A percentile compares a stretch with the other conserved stretches of the same genome.
These are phyloP conservation scores for Vitellaria paradoxa DNA, from an alignment of 179 eudicot genomes.

Conservation along the genomic window DNA sequence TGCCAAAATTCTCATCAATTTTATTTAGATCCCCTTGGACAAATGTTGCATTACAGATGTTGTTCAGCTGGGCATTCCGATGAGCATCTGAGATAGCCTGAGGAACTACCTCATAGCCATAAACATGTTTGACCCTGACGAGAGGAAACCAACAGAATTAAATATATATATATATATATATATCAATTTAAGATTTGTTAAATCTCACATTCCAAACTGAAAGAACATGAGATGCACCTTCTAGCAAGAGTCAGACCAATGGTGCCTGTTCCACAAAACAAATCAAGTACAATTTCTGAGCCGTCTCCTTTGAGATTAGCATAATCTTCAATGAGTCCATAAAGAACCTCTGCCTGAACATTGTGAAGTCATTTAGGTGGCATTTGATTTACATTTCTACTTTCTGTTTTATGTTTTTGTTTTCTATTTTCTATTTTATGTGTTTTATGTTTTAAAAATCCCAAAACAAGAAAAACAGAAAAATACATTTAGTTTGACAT, in stretches of 20 bases:
- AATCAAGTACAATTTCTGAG: constrained; percentile 83
- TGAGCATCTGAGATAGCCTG: constrained; percentile 87
- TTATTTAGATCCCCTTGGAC: constrained; percentile 92
- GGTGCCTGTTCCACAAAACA: constrained; percentile 98
- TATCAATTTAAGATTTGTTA: neutral
- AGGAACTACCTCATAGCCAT: constrained; percentile 92
- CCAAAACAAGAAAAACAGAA: too few species aligned
- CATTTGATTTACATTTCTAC: too few species aligned
- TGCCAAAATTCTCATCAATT: constrained; percentile 76
- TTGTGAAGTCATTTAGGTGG: constrained; percentile 14
- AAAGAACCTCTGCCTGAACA: constrained; percentile 83
- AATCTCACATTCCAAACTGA: constrained; percentile 7
- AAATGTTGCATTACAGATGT: constrained; percentile 77
- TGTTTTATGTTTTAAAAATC: too few species aligned
- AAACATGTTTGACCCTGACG: constrained; percentile 72
- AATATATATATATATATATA: too few species aligned
- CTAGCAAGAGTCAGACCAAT: constrained; percentile 91
- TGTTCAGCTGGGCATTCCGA: constrained; percentile 71
- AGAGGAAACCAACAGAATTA: constrained; percentile 2
- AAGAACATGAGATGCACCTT: constrained; percentile 36
- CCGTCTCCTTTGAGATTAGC: constrained; percentile 87
- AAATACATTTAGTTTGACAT: too few species aligned
- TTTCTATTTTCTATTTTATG: too few species aligned
- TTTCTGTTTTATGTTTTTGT: too few species aligned
- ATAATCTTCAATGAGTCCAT: constrained; percentile 77